Evolutionary conservation across 805 yeast species (phyloP), one percentile per base, ranked within the genome.

Genomic region (Komagataella pastoris): DNA sequence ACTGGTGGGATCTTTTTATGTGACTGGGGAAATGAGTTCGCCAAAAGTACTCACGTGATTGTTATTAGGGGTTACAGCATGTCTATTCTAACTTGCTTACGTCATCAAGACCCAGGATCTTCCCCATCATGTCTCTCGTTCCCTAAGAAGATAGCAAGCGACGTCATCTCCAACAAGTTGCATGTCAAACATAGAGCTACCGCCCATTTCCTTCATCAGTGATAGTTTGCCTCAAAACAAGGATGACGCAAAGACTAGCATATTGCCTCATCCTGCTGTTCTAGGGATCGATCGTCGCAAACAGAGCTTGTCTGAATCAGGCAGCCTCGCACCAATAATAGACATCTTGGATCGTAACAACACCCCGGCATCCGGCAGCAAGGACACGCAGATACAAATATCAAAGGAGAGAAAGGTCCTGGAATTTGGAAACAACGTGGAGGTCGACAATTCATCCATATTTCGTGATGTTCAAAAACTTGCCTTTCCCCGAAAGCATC

Each of bases 361-460:
- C 10, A 30, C n/a, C 14, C 40, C 40, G 10, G 40, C 14, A 10
- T 30, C 40, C 2, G 8, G 14, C 40, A 30, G 14, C 40, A 17
- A 43, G 8, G 40, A 30, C 8, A 30, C 40, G 12, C 40, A 30
- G 40, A 7, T 24, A 43, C 40, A 21, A 18, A 7, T 23, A 7
- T n/a, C 49, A 10, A 46, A 50, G 30, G 30, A 19, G 24, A 24
- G 21, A 8, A 46, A 24, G 44, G 36, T 23, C 4, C 19, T 44
- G 1, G 59, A 57, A 0, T 69, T 78, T 2, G 60, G 68, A 51
- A 75, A 69, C 54, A 53, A 58, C 10, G 72, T 69, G 43, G 80
- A 72, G 1, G 52, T 75, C 0, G 63, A 61, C 14, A 62, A 63
- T 23, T 76, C 76, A 1, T 56, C 65, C 3, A 57, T 61, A 51